Evolutionary conservation across 2,329 filamentous ascomycete species (phyloP).

Genomic region (Bipolaris sorokiniana): DNA sequence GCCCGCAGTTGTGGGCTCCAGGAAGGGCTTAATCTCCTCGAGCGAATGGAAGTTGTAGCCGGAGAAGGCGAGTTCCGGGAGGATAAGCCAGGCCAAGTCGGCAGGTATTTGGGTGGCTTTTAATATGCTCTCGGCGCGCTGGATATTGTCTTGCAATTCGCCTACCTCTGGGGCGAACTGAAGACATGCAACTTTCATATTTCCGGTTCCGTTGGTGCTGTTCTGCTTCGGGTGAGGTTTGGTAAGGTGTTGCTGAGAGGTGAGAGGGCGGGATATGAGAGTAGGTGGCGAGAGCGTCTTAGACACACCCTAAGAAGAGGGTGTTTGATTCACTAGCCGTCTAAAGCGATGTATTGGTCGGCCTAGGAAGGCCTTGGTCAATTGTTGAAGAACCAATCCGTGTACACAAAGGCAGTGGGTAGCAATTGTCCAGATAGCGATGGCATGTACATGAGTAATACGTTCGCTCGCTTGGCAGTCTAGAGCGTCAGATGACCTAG

Average conservation of each 20-base stretch:
- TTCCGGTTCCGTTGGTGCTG: background rate
- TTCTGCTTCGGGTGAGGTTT: background rate
- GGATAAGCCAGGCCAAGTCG: conserved; percentile 70
- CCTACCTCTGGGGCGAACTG: conserved; percentile 76
- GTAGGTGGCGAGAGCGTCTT: background rate
- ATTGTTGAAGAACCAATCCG: background rate
- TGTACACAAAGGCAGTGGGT: conserved; percentile 1
- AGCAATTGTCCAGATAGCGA: conserved; percentile 2
- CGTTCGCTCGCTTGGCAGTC: conserved; percentile 3
- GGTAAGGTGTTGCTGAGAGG: background rate
- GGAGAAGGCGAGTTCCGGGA: conserved; percentile 80
- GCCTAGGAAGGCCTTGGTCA: background rate
- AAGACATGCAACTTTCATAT: conserved; percentile 72
- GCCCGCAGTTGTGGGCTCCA: conserved; percentile 70
- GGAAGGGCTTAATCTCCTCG: conserved; percentile 68
- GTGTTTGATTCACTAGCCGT: background rate
- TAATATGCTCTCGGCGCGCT: conserved; percentile 69
- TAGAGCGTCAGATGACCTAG: conserved; percentile 1
- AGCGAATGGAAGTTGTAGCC: conserved; percentile 81
- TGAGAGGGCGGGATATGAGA: background rate
- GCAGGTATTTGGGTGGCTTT: conserved; percentile 52
- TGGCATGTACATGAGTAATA: conserved; percentile 1
- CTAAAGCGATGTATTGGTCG: background rate
- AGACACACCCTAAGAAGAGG: background rate
- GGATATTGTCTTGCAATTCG: conserved; percentile 72